Evolutionary conservation across 352 stramenopile species (phyloP).

Genomic region (Globisporangium camurandrum): DNA sequence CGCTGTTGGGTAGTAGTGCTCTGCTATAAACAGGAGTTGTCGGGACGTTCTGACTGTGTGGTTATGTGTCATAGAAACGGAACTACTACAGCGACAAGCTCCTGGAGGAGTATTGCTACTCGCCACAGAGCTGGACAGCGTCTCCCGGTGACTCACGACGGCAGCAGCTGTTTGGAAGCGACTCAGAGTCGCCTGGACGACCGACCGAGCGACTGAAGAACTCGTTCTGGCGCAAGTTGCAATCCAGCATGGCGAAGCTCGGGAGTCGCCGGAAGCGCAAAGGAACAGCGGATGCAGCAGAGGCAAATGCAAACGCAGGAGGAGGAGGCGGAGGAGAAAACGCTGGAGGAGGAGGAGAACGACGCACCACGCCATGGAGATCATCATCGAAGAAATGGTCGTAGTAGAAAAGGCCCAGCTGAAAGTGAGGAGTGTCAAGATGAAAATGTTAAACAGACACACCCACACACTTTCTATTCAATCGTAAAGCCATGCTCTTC

Average conservation of each 20-base stretch:
- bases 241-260: slow-evolving; percentile 61
- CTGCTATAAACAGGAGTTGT: not conserved
- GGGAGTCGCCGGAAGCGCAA: slow-evolving; percentile 53
- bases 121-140: slow-evolving; percentile 77
- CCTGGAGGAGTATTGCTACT: slow-evolving; percentile 77
- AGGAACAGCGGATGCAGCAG: not conserved
- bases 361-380: too few species aligned
- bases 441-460: too few species aligned
- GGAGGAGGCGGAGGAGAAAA: too few species aligned
- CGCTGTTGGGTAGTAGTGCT: not conserved
- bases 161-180: slow-evolving; percentile 66
- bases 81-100: slow-evolving; percentile 74
- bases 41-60: not conserved
- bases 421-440: too few species aligned
- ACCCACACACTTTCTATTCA: too few species aligned
- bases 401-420: too few species aligned
- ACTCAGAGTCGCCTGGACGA: slow-evolving; percentile 38
- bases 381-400: too few species aligned
- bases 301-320: too few species aligned
- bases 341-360: too few species aligned
- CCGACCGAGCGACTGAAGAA: slow-evolving; percentile 16
- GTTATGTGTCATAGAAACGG: slow-evolving; percentile 43
- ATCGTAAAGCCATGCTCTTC: not conserved
- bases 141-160: slow-evolving; percentile 59
- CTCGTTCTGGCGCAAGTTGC: slow-evolving; percentile 75